Conservation (phyloP, 2,329 filamentous ascomycete species). For the Epichloe sibirici region DNA sequence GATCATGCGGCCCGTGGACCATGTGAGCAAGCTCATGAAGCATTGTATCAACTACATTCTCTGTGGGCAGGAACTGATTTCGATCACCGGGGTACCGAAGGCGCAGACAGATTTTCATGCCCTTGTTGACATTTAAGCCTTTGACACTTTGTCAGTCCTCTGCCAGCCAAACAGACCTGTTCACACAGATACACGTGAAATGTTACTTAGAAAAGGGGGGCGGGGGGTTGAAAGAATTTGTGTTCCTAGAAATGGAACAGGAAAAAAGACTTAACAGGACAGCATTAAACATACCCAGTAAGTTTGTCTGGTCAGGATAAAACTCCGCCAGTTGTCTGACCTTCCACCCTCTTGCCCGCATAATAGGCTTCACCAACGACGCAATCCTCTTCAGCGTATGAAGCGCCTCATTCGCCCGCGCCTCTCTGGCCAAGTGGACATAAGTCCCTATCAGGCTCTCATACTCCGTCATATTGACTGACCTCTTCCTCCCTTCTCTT, state of each 20-base stretch:
- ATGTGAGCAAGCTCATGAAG: constrained; percentile 91
- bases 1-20: constrained; percentile 70
- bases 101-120: constrained; percentile 70
- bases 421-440: constrained; percentile 34
- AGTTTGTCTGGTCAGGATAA: constrained; percentile 59
- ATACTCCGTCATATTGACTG: constrained; percentile 9
- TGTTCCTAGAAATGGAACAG: too few species aligned
- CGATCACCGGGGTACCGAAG: constrained; percentile 65
- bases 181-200: background rate
- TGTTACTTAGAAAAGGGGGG: background rate
- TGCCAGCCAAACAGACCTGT: background rate
- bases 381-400: constrained; percentile 65
- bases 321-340: constrained; percentile 76
- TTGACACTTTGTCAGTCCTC: background rate
- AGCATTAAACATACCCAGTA: constrained; percentile 45
- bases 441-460: constrained; percentile 35
- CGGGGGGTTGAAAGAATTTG: too few species aligned
- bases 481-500: background rate
- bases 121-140: constrained; percentile 67
- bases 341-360: constrained; percentile 74
- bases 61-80: constrained; percentile 65
- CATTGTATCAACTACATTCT: constrained; percentile 79
- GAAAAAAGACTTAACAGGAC: background rate
- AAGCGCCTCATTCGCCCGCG: constrained; percentile 37
- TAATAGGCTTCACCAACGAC: constrained; percentile 86